phyloP scores from a whole-genome alignment of 345 rosid species.

The Psidium friedrichsthalianum region DNA sequence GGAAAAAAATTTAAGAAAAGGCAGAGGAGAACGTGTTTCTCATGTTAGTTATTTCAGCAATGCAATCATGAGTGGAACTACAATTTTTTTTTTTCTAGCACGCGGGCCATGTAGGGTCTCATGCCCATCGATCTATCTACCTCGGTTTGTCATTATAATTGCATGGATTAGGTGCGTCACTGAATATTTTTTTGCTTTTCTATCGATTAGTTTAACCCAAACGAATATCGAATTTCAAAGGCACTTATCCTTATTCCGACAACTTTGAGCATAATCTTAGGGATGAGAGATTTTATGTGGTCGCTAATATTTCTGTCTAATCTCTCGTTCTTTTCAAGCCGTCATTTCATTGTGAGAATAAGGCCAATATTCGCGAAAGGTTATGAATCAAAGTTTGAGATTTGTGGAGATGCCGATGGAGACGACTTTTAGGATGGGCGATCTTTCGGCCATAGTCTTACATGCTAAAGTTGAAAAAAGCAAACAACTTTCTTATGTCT shows the following conservation, averaged over 20 bases:
- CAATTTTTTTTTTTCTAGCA: neutral
- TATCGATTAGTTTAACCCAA: neutral
- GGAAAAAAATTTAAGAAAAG: neutral
- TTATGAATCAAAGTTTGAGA: neutral
- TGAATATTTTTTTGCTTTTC: neutral
- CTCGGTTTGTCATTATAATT: neutral
- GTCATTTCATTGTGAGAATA: neutral
- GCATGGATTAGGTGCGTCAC: neutral
- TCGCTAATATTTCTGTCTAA: rapidly evolving
- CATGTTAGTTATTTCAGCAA: neutral
- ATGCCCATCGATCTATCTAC: neutral
- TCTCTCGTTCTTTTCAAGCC: neutral
- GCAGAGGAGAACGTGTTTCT: neutral
- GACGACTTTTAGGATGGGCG: neutral
- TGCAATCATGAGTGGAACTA: neutral
- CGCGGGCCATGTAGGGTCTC: neutral
- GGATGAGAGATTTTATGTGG: too few relatives aligned
- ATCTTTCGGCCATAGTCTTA: neutral
- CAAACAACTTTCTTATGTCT: neutral
- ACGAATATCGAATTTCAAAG: too few relatives aligned
- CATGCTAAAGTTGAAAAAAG: neutral
- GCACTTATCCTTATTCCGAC: too few relatives aligned
- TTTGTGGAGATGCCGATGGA: neutral
- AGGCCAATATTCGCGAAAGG: neutral
- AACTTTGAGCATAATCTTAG: too few relatives aligned